phyloP scores from a whole-genome alignment of 805 yeast genomes.

The Starmerella sp. region DNA sequence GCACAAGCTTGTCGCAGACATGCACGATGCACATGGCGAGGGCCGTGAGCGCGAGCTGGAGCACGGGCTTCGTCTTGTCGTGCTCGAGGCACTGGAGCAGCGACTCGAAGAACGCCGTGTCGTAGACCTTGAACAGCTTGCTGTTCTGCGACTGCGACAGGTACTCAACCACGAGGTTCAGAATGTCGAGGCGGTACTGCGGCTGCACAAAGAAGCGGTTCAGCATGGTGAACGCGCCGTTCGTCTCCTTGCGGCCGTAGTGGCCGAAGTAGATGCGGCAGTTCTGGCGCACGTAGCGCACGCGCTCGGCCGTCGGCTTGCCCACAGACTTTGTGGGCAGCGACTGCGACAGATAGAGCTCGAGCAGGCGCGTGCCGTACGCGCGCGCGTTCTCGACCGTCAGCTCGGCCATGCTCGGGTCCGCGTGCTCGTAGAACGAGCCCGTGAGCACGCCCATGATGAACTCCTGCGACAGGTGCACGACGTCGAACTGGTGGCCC shows the following conservation, averaged over 20 bases:
- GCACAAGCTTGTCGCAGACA: conserved; percentile 29
- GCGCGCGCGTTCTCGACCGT: conserved; percentile 19
- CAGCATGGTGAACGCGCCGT: conserved; percentile 31
- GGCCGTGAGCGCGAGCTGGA: conserved; percentile 32
- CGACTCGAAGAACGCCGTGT: conserved; percentile 21
- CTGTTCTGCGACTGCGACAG: conserved; percentile 19
- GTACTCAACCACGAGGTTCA: conserved; percentile 31
- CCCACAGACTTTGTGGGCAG: conserved; percentile 2
- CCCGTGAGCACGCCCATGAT: conserved; percentile 25
- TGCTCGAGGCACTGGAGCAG: conserved; percentile 24
- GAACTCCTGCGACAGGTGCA: conserved; percentile 27
- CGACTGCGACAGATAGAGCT: conserved; percentile 20
- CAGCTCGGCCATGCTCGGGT: conserved; percentile 14
- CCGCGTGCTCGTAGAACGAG: conserved; percentile 18
- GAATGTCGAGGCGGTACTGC: conserved; percentile 31
- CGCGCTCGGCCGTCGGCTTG: conserved; percentile 34
- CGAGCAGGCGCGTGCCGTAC: conserved; percentile 23
- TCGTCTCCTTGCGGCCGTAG: conserved; percentile 35
- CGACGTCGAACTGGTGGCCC: conserved; percentile 37
- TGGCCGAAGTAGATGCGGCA: conserved; percentile 33
- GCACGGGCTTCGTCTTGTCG: conserved; percentile 35
- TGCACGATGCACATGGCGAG: conserved; percentile 39
- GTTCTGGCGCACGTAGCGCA: conserved; percentile 39
- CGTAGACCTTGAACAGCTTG: conserved; percentile 21
- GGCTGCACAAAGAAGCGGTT: conserved; percentile 31